Evolutionary conservation across 1,139 yeast genomes (phyloP).

Genomic region (Hyphopichia buzzinii): DNA sequence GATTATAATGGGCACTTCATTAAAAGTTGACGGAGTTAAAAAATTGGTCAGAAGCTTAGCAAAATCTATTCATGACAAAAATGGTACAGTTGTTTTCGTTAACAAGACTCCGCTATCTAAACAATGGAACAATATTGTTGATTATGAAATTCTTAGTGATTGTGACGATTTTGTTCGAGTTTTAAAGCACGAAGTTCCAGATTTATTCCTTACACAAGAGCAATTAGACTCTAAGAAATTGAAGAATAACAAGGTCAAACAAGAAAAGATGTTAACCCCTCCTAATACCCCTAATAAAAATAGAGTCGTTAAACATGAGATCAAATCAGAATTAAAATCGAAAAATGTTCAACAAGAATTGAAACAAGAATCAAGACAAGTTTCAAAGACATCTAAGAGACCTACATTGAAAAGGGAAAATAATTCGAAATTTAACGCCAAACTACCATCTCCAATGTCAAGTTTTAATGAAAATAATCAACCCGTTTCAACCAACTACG

Average conservation of each 20-base stretch:
- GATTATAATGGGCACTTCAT: slow-evolving; percentile 72
- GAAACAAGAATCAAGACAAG: background rate
- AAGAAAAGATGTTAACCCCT: slow-evolving; percentile 9
- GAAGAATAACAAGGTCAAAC: slow-evolving; percentile 16
- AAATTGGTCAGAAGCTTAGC: slow-evolving; percentile 61
- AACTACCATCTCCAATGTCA: slow-evolving; percentile 20
- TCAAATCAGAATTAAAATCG: slow-evolving; percentile 4
- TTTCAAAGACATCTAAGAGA: slow-evolving; percentile 15
- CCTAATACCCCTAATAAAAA: slow-evolving; percentile 13
- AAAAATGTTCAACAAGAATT: slow-evolving; percentile 1
- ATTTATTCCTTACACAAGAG: slow-evolving; percentile 55
- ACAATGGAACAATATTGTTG: slow-evolving; percentile 60
- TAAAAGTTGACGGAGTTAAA: slow-evolving; percentile 72
- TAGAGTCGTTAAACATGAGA: slow-evolving; percentile 4
- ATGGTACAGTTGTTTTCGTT: slow-evolving; percentile 62
- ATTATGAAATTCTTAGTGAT: slow-evolving; percentile 73
- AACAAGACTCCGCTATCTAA: slow-evolving; percentile 52
- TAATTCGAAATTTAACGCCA: slow-evolving; percentile 12
- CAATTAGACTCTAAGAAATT: slow-evolving; percentile 46
- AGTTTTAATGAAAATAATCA: slow-evolving; percentile 15
- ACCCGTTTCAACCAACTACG: background rate
- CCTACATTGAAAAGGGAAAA: slow-evolving; percentile 7
- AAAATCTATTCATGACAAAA: slow-evolving; percentile 54
- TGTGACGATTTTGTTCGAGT: slow-evolving; percentile 76
- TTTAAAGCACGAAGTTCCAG: slow-evolving; percentile 53